Percentiles rank a stretch among this genome's conserved stretches.
Evolutionary conservation across 2,329 filamentous ascomycete genomes (phyloP).

Genomic region (Cordyceps tenuipes): DNA sequence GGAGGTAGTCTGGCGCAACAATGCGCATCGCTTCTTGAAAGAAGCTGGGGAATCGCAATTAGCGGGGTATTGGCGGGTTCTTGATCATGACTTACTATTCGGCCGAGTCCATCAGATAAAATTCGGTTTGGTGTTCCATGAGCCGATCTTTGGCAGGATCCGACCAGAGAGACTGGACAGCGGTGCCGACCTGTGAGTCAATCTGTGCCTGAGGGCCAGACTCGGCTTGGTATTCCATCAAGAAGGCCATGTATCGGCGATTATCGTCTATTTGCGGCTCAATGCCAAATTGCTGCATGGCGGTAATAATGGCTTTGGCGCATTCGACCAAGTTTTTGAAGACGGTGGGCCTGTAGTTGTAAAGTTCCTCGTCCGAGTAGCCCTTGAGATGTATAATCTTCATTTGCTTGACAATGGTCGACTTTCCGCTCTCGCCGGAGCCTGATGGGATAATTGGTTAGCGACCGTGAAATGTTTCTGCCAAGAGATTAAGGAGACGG

Average conservation of each 20-base stretch:
- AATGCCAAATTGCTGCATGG: constrained; percentile 87
- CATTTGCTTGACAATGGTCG: constrained; percentile 99
- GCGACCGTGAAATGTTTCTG: neutral
- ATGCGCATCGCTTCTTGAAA: constrained; percentile 90
- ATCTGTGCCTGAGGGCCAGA: constrained; percentile 81
- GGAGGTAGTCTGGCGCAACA: constrained; percentile 75
- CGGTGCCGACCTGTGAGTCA: constrained; percentile 70
- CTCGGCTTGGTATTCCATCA: constrained; percentile 83
- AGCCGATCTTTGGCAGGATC: constrained; percentile 75
- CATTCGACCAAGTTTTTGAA: constrained; percentile 98
- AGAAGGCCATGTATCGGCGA: constrained; percentile 65
- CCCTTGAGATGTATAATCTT: constrained; percentile 99
- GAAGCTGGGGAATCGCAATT: constrained; percentile 53
- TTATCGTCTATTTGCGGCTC: constrained; percentile 65
- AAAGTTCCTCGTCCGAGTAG: constrained; percentile 88
- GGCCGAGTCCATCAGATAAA: constrained; percentile 98
- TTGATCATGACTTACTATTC: constrained; percentile 65
- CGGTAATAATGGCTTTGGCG: constrained; percentile 83
- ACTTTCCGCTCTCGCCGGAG: constrained; percentile 97
- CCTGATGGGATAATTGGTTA: constrained; percentile 44
- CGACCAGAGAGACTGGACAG: constrained; percentile 81
- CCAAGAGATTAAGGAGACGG: neutral
- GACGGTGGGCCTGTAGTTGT: constrained; percentile 89
- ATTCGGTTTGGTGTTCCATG: constrained; percentile 92
- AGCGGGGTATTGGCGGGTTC: neutral